These are phyloP conservation scores for Barnettozyma hawaiiensis DNA, from an alignment of 1,139 yeast species.

Conservation along the genomic window DNA sequence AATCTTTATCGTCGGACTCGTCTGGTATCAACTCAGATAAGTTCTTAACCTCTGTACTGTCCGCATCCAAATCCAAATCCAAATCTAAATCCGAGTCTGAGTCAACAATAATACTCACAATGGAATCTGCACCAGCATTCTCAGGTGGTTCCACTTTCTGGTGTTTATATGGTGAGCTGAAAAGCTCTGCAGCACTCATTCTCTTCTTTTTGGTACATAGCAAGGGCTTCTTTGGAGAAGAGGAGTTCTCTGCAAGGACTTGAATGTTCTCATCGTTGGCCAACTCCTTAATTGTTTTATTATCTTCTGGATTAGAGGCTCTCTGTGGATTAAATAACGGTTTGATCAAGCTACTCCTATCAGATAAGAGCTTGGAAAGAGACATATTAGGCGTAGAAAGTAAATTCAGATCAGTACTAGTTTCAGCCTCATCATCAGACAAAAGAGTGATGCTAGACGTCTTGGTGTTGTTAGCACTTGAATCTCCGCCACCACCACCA, in stretches of 20 bases:
- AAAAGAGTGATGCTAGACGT: slow-evolving; percentile 10
- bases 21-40: background rate
- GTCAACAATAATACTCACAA: background rate
- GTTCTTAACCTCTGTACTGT: background rate
- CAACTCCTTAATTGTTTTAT: background rate
- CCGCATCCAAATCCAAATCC: too few relatives aligned
- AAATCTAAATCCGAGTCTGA: too few relatives aligned
- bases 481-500: slow-evolving; percentile 17
- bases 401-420: background rate
- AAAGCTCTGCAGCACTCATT: background rate
- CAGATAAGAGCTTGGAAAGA: background rate
- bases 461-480: background rate
- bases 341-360: background rate
- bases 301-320: background rate
- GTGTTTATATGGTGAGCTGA: background rate
- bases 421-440: slow-evolving; percentile 18
- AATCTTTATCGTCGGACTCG: background rate
- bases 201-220: background rate
- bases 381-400: background rate
- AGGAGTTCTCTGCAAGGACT: slow-evolving; percentile 1
- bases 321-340: background rate
- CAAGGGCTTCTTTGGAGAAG: slow-evolving; percentile 1
- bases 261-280: background rate
- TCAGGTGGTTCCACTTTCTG: background rate
- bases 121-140: background rate